Evolutionary conservation across 805 yeast species (phyloP).

Genomic region (Saturnispora galanensis): DNA sequence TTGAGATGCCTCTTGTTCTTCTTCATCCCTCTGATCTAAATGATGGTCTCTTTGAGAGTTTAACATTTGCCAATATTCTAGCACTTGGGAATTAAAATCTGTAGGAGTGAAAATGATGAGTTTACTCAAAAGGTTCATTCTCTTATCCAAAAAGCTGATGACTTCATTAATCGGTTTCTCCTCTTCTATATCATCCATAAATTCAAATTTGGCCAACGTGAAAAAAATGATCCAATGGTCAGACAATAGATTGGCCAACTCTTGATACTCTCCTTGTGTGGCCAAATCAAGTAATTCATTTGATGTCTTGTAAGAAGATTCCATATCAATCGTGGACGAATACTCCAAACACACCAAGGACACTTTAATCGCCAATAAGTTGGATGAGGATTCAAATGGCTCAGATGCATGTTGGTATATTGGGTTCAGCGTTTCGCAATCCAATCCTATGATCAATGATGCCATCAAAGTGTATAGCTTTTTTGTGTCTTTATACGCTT

Average conservation of each 20-base stretch:
- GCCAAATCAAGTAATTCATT: conserved; percentile 29
- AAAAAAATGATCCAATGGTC: conserved; percentile 62
- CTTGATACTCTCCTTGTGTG: conserved; percentile 7
- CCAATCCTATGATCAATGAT: conserved; percentile 33
- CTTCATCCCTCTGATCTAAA: conserved; percentile 1
- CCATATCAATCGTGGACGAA: conserved; percentile 55
- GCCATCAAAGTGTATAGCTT: conserved; percentile 32
- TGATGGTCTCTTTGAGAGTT: conserved; percentile 25
- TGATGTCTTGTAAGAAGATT: conserved; percentile 40
- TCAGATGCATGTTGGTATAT: conserved; percentile 5
- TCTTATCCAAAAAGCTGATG: conserved; percentile 21
- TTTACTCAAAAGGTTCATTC: conserved; percentile 44
- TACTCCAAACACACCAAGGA: conserved; percentile 50
- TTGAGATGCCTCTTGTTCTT: too few species aligned
- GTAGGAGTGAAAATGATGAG: conserved; percentile 43
- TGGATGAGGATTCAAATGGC: conserved; percentile 8
- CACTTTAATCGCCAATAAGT: conserved; percentile 21
- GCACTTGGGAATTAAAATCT: conserved; percentile 44
- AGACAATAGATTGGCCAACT: conserved; percentile 15
- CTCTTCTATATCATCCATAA: conserved; percentile 15
- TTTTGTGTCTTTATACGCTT: conserved; percentile 37
- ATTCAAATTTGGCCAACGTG: conserved; percentile 52
- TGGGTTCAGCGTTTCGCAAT: conserved; percentile 12
- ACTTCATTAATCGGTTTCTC: conserved; percentile 11
- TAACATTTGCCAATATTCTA: conserved; percentile 54